These are phyloP conservation scores for Nidula niveotomentosa DNA, from an alignment of 1,284 basidiomycete species.

Conservation along the genomic window DNA sequence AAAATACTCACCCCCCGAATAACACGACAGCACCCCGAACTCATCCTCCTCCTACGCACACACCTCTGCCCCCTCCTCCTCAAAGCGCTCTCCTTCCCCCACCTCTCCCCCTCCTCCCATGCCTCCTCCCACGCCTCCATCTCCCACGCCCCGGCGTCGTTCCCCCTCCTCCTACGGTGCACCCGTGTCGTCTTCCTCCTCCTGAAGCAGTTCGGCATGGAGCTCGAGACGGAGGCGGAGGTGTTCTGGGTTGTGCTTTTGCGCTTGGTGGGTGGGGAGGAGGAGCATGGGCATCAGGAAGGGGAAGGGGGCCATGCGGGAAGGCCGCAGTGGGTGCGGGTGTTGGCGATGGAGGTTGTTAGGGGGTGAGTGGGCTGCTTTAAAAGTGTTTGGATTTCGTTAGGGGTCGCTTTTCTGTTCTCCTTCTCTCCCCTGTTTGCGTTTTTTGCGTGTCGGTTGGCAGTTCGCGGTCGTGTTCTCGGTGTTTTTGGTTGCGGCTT, in stretches of 20 bases:
- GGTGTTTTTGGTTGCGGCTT: no score
- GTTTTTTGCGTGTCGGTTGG: no score
- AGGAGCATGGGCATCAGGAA: constrained; percentile 27
- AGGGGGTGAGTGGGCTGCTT: constrained; percentile 53
- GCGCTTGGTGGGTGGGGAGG: constrained; percentile 74
- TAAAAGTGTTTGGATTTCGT: no score
- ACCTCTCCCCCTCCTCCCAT: constrained; percentile 15
- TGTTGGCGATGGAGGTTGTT: constrained; percentile 90
- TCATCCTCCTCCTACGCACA: constrained; percentile 82
- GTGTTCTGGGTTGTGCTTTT: constrained; percentile 85
- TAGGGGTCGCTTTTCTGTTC: no score
- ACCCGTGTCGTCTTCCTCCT: constrained; percentile 93
- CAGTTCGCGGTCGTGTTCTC: no score
- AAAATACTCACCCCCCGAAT: background rate
- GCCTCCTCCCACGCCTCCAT: no score
- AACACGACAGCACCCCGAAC: constrained; percentile 68
- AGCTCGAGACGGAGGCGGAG: constrained; percentile 81
- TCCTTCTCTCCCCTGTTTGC: no score
- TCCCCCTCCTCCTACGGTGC: constrained; percentile 88
- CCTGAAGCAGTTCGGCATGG: constrained; percentile 86
- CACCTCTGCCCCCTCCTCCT: constrained; percentile 91
- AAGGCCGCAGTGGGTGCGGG: constrained; percentile 85
- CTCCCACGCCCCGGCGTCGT: constrained; percentile 25
- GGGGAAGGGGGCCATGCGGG: constrained; percentile 25
- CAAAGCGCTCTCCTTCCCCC: constrained; percentile 80